These are phyloP conservation scores for Pascua sp. DNA, from an alignment of 1,284 basidiomycete species.

Conservation along the genomic window DNA sequence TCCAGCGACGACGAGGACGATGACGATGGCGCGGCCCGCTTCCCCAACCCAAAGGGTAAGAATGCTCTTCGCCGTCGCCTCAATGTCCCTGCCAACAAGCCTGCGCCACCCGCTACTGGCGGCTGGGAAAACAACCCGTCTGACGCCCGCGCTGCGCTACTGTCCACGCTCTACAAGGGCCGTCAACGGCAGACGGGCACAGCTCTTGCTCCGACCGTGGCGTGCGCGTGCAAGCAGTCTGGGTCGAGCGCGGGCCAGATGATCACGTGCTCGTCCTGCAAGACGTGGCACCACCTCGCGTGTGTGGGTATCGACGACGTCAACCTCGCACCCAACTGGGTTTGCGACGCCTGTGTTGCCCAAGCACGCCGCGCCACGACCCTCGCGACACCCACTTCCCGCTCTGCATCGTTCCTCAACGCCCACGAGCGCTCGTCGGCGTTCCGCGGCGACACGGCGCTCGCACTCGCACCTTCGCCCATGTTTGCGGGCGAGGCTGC, in stretches of 20 bases:
- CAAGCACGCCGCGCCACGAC: slow-evolving; percentile 20
- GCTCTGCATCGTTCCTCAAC: slow-evolving; percentile 8
- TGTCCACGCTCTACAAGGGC: slow-evolving; percentile 7
- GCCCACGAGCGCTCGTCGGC: slow-evolving; percentile 34
- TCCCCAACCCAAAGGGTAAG: slow-evolving; percentile 3
- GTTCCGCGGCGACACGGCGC: slow-evolving; percentile 37
- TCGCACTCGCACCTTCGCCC: slow-evolving; percentile 45
- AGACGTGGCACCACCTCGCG: slow-evolving; percentile 41
- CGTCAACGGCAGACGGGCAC: not conserved
- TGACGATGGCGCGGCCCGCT: slow-evolving; percentile 6
- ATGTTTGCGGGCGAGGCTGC: slow-evolving; percentile 31
- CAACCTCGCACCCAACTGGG: slow-evolving; percentile 31
- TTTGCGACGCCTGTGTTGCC: slow-evolving; percentile 33
- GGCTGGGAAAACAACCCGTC: slow-evolving; percentile 12
- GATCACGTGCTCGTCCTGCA: slow-evolving; percentile 37
- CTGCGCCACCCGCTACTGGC: not conserved
- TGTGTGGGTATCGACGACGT: slow-evolving; percentile 38
- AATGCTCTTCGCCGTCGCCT: not conserved
- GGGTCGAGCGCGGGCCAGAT: slow-evolving; percentile 25
- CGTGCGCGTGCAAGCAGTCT: slow-evolving; percentile 33
- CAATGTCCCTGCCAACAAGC: not conserved
- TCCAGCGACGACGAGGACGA: slow-evolving; percentile 36
- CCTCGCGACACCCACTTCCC: slow-evolving; percentile 27
- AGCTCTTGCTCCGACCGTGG: slow-evolving; percentile 4
- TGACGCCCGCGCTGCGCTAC: slow-evolving; percentile 16